Evolutionary conservation across 495 filamentous ascomycete genomes (phyloP).

Genomic region (Amorphotheca resinae): DNA sequence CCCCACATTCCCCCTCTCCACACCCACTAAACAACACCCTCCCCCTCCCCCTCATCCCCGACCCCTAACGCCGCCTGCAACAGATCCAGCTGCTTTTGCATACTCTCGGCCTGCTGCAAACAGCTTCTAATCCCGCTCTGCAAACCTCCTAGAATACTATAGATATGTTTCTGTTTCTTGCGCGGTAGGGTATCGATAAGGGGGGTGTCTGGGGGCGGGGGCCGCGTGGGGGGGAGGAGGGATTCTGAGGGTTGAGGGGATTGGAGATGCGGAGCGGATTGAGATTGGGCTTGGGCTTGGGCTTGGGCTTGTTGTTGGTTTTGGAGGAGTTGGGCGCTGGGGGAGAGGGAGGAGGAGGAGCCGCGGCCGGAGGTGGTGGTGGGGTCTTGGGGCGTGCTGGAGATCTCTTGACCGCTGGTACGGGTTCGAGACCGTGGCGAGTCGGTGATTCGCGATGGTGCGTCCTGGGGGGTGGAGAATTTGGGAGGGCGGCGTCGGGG

Average conservation of each 20-base stretch:
- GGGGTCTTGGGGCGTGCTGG: not conserved
- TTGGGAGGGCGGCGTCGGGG: too few relatives aligned
- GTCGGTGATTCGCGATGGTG: not conserved
- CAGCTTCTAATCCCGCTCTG: constrained; percentile 15
- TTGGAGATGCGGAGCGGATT: not conserved
- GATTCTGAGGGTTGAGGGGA: not conserved
- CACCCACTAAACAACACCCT: too few relatives aligned
- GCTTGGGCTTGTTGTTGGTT: not conserved
- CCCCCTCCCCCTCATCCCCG: too few relatives aligned
- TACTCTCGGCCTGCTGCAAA: constrained; percentile 11
- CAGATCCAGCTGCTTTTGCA: constrained; percentile 18
- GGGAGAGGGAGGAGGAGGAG: not conserved
- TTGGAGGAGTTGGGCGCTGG: not conserved
- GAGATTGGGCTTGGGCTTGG: not conserved
- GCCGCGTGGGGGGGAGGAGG: not conserved
- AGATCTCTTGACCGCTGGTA: not conserved
- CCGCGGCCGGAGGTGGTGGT: not conserved
- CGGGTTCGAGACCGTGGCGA: not conserved
- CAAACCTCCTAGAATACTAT: constrained; percentile 13
- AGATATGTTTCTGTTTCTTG: constrained; percentile 17
- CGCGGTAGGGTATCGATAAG: constrained; percentile 14
- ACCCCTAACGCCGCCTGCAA: too few relatives aligned
- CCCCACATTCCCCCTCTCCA: too few relatives aligned
- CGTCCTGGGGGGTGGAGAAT: not conserved
- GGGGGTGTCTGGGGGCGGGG: not conserved